phyloP scores from a whole-genome alignment of 2,329 filamentous ascomycete genomes.

The Didymella pinodella region DNA sequence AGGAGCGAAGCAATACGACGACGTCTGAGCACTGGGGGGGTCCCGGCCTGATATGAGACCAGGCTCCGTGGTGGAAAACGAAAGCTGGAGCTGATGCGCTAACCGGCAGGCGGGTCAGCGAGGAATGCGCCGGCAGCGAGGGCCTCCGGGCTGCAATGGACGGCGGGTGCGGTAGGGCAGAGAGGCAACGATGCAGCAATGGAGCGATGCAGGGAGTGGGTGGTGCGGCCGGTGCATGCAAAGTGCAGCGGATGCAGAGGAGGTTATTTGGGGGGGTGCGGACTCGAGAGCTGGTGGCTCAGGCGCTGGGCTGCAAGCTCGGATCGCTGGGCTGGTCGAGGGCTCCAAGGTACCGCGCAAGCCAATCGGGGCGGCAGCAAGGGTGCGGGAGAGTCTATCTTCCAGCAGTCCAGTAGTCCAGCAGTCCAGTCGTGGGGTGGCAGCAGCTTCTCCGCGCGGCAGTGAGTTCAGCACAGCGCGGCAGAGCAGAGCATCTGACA shows the following conservation, averaged over 20 bases:
- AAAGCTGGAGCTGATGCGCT: conserved; percentile 35
- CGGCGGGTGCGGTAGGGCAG: conserved; percentile 22
- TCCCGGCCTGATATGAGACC: conserved; percentile 35
- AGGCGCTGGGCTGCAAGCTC: conserved; percentile 27
- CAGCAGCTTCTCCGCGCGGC: conserved; percentile 8
- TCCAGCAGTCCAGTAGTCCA: conserved; percentile 3
- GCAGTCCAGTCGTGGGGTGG: conserved; percentile 8
- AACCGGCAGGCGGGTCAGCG: conserved; percentile 26
- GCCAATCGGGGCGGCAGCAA: conserved; percentile 30
- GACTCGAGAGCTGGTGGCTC: conserved; percentile 29
- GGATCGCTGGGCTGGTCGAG: conserved; percentile 30
- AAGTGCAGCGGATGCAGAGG: conserved; percentile 22
- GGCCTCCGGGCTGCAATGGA: conserved; percentile 22
- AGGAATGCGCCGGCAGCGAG: conserved; percentile 41
- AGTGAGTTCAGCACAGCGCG: conserved; percentile 13
- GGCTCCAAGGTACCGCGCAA: conserved; percentile 21
- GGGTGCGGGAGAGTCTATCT: conserved; percentile 6
- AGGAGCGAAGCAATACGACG: conserved; percentile 26
- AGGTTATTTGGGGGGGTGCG: conserved; percentile 37
- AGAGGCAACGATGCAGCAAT: conserved; percentile 15
- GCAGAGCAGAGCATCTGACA: conserved; percentile 22
- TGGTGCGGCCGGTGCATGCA: conserved; percentile 39
- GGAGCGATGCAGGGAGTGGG: conserved; percentile 27
- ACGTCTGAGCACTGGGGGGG: conserved; percentile 20
- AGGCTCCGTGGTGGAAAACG: conserved; percentile 23